phyloP scores from a whole-genome alignment of 2,329 filamentous ascomycete genomes.

The Alternaria dauci region DNA sequence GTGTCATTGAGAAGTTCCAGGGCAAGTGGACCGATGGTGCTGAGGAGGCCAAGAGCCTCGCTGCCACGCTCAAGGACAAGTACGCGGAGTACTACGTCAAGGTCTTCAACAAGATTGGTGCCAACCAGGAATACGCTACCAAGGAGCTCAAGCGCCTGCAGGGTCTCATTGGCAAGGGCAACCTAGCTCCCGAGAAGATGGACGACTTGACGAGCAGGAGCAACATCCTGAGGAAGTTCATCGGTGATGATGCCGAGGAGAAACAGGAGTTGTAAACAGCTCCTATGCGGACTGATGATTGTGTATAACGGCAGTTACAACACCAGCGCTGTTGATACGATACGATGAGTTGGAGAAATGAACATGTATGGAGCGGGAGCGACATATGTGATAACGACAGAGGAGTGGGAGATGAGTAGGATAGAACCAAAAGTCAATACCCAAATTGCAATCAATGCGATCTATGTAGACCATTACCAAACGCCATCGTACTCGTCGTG shows the following conservation, averaged over 20 bases:
- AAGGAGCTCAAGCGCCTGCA: slow-evolving; percentile 87
- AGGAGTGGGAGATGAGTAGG: slow-evolving; percentile 9
- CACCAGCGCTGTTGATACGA: neutral
- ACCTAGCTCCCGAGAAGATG: slow-evolving; percentile 82
- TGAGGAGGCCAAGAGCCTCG: slow-evolving; percentile 76
- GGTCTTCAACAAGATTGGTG: slow-evolving; percentile 83
- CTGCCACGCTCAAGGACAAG: slow-evolving; percentile 74
- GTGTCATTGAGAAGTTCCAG: slow-evolving; percentile 75
- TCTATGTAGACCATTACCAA: slow-evolving; percentile 1
- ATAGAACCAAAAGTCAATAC: slow-evolving; percentile 9
- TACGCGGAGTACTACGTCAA: slow-evolving; percentile 95
- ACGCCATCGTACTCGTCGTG: neutral
- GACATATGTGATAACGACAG: slow-evolving; percentile 27
- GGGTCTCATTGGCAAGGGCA: slow-evolving; percentile 84
- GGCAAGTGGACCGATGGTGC: slow-evolving; percentile 69
- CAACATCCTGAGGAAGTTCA: slow-evolving; percentile 86
- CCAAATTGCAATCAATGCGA: slow-evolving; percentile 5
- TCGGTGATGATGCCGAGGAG: slow-evolving; percentile 61
- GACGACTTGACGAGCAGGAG: slow-evolving; percentile 87
- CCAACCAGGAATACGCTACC: slow-evolving; percentile 78
- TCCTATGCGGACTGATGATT: neutral
- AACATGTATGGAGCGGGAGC: slow-evolving; percentile 6
- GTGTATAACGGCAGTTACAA: neutral
- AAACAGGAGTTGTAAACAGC: slow-evolving; percentile 75
- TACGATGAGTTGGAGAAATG: neutral